phyloP scores from a whole-genome alignment of 768 basidiomycete species.

The Amyloporia xantha region DNA sequence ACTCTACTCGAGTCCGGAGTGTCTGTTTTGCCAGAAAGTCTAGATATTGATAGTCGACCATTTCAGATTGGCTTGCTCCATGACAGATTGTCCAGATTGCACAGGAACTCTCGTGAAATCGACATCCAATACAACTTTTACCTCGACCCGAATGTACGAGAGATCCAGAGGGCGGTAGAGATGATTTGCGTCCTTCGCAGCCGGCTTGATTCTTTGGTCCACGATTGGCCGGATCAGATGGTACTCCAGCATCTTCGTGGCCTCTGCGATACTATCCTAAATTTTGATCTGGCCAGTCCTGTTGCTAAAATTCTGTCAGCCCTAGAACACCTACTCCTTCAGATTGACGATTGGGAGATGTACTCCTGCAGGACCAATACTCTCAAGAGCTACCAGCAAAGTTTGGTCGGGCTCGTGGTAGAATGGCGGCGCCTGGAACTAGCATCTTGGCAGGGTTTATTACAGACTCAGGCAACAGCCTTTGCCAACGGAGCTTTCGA shows the following conservation, averaged over 20 bases:
- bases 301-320: conserved; percentile 78
- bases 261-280: conserved; percentile 61
- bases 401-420: conserved; percentile 67
- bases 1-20: conserved; percentile 9
- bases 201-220: conserved; percentile 50
- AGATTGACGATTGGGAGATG: conserved; percentile 94
- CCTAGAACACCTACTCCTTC: conserved; percentile 77
- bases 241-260: conserved; percentile 79
- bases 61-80: conserved; percentile 43
- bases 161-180: conserved; percentile 54
- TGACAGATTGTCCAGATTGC: conserved; percentile 29
- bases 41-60: conserved; percentile 48
- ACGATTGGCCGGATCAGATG: conserved; percentile 97
- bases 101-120: conserved; percentile 14
- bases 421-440: conserved; percentile 89
- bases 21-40: conserved; percentile 8
- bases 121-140: conserved; percentile 66
- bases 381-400: conserved; percentile 58
- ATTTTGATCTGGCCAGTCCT: conserved; percentile 57
- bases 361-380: conserved; percentile 91
- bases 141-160: conserved; percentile 62
- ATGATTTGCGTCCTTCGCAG: conserved; percentile 44
- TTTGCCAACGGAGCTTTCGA: conserved; percentile 44
- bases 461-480: conserved; percentile 58
- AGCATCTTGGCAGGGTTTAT: conserved; percentile 75